Percentiles rank a stretch among this genome's conserved stretches.
Evolutionary conservation across 2,329 filamentous ascomycete species (phyloP).

Genomic region (Pyricularia sp.): DNA sequence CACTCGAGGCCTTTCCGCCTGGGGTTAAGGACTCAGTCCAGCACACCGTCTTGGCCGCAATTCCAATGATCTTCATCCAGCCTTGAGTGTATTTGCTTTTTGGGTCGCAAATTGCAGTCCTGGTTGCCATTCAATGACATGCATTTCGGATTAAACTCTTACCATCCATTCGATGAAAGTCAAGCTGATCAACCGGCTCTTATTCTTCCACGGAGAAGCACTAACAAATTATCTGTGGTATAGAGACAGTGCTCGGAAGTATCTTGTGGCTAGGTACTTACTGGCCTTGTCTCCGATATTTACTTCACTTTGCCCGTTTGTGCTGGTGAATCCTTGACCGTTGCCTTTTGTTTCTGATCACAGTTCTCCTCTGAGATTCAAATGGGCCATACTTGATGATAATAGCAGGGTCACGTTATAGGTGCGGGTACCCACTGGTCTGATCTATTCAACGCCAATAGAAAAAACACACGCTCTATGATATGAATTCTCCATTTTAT

Average conservation of each 20-base stretch:
- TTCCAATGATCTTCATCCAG: not conserved
- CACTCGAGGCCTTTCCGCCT: not conserved
- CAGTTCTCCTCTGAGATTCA: no score
- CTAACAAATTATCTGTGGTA: not conserved
- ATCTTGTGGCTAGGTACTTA: no score
- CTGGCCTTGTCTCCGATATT: no score
- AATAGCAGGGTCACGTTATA: no score
- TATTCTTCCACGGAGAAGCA: not conserved
- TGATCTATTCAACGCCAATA: no score
- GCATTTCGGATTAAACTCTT: not conserved
- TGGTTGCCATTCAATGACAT: not conserved
- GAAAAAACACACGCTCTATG: no score
- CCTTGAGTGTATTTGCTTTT: not conserved
- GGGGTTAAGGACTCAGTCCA: not conserved
- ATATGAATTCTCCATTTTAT: no score
- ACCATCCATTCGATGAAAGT: not conserved
- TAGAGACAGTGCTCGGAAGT: not conserved
- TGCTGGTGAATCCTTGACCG: no score
- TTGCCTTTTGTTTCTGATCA: no score
- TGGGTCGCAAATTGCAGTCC: not conserved
- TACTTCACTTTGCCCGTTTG: no score
- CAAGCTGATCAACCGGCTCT: not conserved
- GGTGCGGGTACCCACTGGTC: no score
- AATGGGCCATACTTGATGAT: no score
- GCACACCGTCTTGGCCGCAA: not conserved